A percentile compares a stretch with the other conserved stretches of the same genome.
Conservation (phyloP, 2,329 filamentous ascomycete genomes). For the Pyrenochaeta sp. region DNA sequence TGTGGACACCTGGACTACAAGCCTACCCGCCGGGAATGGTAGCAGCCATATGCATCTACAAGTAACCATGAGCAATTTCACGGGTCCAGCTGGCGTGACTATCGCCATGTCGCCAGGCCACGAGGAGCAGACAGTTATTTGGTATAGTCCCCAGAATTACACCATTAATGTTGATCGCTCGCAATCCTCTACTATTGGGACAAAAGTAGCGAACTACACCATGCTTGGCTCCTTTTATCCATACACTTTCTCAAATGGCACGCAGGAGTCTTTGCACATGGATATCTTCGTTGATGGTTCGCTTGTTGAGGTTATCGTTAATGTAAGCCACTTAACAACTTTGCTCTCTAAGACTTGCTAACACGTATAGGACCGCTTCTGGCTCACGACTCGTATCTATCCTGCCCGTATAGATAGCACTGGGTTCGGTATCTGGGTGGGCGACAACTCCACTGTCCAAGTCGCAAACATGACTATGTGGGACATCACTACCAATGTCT, state of each 20-base stretch:
- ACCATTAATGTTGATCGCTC: slow-evolving; percentile 57
- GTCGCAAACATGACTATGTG: slow-evolving; percentile 51
- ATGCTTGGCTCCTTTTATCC: slow-evolving; percentile 58
- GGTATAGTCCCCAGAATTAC: slow-evolving; percentile 56
- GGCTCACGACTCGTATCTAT: slow-evolving; percentile 56
- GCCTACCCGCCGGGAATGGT: slow-evolving; percentile 37
- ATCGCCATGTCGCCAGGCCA: slow-evolving; percentile 54
- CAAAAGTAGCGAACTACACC: slow-evolving; percentile 53
- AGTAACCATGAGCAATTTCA: slow-evolving; percentile 50
- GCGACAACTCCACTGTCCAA: slow-evolving; percentile 45
- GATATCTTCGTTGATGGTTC: slow-evolving; percentile 59
- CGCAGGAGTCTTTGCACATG: slow-evolving; percentile 52
- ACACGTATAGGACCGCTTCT: slow-evolving; percentile 46
- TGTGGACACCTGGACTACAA: slow-evolving; percentile 24
- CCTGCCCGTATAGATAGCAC: slow-evolving; percentile 55
- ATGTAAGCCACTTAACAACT: slow-evolving; percentile 34
- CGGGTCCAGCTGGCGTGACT: slow-evolving; percentile 53
- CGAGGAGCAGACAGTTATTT: slow-evolving; percentile 56
- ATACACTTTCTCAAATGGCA: slow-evolving; percentile 50
- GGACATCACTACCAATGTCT: slow-evolving; percentile 51
- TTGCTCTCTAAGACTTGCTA: slow-evolving; percentile 2
- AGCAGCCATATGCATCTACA: slow-evolving; percentile 53
- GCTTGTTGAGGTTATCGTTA: slow-evolving; percentile 58
- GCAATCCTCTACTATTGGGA: slow-evolving; percentile 52
- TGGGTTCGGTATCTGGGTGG: slow-evolving; percentile 54